Evolutionary conservation across 179 eudicot species (phyloP), one percentile per base, ranked within the genome.

Genomic region (Dionaea muscipula): DNA sequence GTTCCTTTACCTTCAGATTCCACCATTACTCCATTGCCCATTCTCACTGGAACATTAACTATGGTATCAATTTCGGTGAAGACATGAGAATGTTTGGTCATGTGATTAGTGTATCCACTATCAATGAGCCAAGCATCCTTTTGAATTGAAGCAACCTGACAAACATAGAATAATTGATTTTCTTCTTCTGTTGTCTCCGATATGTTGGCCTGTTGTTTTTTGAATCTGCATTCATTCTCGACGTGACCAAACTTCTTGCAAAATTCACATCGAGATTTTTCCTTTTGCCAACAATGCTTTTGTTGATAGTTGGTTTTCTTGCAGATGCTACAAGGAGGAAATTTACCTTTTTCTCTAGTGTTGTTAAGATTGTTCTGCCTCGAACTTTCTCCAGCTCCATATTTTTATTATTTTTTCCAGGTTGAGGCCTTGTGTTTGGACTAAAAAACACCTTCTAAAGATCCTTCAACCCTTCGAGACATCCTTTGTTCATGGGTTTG

Each of bases 61-160:
- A 19, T 3, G 8, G 35, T 28, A 28, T 28, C 35, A 3, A 28
- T 3, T 8, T 28, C 8, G 8, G 35, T 8, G 38, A 60, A 60
- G 15, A n/a, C 21, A 1, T 51, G n/a, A 1, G 35, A 8, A 26
- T 46, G 18, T 10, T 44, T 47, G 1, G 47, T 50, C 57, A 51
- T 57, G 33, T 53, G 54, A 38, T 7, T 35, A 7, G 64, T 66
- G 31, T 52, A 64, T 4, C 59, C 69, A 43, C 39, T 41, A 14
- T 51, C 53, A 43, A 57, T 50, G 6, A 66, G 20, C 56, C 70
- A 57, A 1, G 14, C 26, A 4, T 57, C 28, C 4, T 26, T n/a
- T 26, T 37, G 7, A 15, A 36, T 5, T 12, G 27, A 18, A 16
- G 56, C 20, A n/a, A 3, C 4, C 21, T 47, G 51, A 16, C 33